These are phyloP conservation scores for Nannochloropsis oceanica DNA, from an alignment of 108 stramenopile genomes.

Conservation along the genomic window DNA sequence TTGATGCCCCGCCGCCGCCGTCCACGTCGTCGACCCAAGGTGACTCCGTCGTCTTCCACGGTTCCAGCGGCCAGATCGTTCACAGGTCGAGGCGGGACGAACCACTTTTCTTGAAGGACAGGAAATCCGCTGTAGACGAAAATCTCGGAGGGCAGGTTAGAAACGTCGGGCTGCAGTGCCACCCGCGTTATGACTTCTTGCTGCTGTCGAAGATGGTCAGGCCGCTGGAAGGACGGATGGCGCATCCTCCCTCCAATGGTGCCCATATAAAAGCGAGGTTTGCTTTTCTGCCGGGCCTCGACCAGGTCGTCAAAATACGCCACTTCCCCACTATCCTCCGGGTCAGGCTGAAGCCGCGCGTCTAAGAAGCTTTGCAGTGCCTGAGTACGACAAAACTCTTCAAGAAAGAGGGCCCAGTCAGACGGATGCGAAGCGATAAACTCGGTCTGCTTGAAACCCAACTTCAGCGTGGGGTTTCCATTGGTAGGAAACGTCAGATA, in stretches of 20 bases:
- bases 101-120: neutral
- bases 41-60: neutral
- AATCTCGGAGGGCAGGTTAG: neutral
- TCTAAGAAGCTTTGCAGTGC: conserved; percentile 20
- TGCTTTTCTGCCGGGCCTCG: conserved; percentile 2
- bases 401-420: conserved; percentile 2
- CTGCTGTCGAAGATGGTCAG: neutral
- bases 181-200: neutral
- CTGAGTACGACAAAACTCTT: conserved; percentile 1
- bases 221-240: neutral
- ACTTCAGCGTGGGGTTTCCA: conserved; percentile 3
- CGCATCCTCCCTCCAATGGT: neutral
- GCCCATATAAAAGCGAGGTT: neutral
- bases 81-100: neutral
- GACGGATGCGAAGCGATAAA: conserved; percentile 3
- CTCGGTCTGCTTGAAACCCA: neutral
- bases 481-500: conserved; percentile 23
- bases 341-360: conserved; percentile 17
- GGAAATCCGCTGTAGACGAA: neutral
- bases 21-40: neutral
- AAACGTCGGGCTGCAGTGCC: neutral
- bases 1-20: neutral
- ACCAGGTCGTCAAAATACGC: conserved; percentile 6
- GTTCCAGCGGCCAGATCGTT: neutral
- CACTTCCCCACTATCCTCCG: conserved; percentile 4